These are phyloP conservation scores for Buddleja alternifolia DNA, from an alignment of 257 asterid species.

Conservation along the genomic window DNA sequence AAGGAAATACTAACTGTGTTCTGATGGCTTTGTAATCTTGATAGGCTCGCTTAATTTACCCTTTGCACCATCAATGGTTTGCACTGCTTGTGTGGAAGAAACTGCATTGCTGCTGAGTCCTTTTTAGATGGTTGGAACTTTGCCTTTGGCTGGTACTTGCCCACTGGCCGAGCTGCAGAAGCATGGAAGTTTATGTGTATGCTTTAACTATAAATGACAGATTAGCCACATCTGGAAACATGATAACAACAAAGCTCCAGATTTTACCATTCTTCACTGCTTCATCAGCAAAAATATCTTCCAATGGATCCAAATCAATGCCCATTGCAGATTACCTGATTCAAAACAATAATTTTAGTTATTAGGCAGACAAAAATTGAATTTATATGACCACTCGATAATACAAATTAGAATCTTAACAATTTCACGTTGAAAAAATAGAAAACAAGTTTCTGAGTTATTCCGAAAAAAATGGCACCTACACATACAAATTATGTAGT, in stretches of 20 bases:
- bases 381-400: neutral
- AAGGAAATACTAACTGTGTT: conserved; percentile 39
- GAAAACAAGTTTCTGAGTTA: neutral
- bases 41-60: conserved; percentile 21
- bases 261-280: conserved; percentile 49
- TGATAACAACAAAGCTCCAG: neutral
- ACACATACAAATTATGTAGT: no score
- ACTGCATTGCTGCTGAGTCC: conserved; percentile 35
- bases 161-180: conserved; percentile 52
- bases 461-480: neutral
- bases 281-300: conserved; percentile 47
- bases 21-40: conserved; percentile 31
- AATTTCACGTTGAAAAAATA: neutral
- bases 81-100: conserved; percentile 41
- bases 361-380: neutral
- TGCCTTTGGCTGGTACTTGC: conserved; percentile 70
- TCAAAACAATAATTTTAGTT: conserved; percentile 1
- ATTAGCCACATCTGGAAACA: conserved; percentile 1
- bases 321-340: conserved; percentile 36
- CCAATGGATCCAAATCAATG: conserved; percentile 45
- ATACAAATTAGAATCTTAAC: neutral
- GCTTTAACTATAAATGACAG: neutral
- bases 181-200: neutral
- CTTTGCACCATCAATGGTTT: conserved; percentile 30
- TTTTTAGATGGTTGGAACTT: conserved; percentile 47